These are phyloP conservation scores for Gnomoniopsis sp. DNA, from an alignment of 2,329 filamentous ascomycete species.

Conservation along the genomic window DNA sequence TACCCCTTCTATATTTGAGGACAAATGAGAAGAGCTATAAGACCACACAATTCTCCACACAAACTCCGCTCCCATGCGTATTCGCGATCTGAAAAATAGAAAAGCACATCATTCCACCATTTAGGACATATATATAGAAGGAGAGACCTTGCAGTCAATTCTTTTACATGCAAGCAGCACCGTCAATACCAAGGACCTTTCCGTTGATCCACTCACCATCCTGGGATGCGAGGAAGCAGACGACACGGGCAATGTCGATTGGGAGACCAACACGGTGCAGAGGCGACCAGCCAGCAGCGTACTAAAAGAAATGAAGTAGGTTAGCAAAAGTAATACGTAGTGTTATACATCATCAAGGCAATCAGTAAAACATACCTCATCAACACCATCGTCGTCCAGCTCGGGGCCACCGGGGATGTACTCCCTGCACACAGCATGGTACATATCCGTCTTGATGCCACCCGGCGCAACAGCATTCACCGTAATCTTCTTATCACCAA, in stretches of 20 bases:
- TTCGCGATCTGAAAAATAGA: too few relatives aligned
- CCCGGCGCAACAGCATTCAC: constrained; percentile 63
- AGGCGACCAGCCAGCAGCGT: constrained; percentile 61
- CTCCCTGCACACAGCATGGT: constrained; percentile 59
- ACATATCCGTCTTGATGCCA: constrained; percentile 65
- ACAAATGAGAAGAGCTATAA: too few relatives aligned
- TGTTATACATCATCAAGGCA: background rate
- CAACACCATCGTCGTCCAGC: constrained; percentile 54
- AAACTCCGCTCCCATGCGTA: too few relatives aligned
- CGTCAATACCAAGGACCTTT: constrained; percentile 35
- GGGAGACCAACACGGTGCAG: constrained; percentile 64
- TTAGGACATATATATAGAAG: too few relatives aligned
- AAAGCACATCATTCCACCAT: too few relatives aligned
- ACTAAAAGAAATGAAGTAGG: constrained; percentile 38
- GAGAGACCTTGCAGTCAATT: too few relatives aligned
- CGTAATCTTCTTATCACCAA: constrained; percentile 60
- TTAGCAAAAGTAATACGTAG: background rate
- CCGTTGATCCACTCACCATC: constrained; percentile 47
- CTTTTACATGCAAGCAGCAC: constrained; percentile 30
- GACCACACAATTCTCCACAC: too few relatives aligned
- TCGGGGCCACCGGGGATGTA: constrained; percentile 58
- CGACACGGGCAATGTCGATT: constrained; percentile 64
- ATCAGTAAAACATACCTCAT: constrained; percentile 36
- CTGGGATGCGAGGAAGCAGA: constrained; percentile 49
- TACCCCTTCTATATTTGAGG: too few relatives aligned